Percentiles rank a stretch among this genome's conserved stretches.
Evolutionary conservation across 192 early-diverging fungal genomes (phyloP).

Genomic region (Glomus cerebriforme): DNA sequence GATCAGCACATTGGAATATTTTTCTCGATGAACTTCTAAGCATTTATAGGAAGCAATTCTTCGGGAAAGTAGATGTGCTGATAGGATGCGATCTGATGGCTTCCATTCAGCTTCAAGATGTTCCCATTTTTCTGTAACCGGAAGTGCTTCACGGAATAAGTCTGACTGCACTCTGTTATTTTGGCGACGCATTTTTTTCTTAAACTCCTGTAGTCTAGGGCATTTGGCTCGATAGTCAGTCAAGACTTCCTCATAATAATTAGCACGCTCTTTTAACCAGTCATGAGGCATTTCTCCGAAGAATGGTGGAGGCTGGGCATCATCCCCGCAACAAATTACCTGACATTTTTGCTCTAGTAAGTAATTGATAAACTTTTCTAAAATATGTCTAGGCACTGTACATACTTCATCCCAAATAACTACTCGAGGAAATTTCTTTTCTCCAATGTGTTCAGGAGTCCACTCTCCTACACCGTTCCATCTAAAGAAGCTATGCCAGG

Average conservation of each 20-base stretch:
- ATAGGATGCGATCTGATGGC: slow-evolving; percentile 23
- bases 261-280: slow-evolving; percentile 23
- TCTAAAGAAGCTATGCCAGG: too few species aligned
- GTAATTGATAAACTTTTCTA: slow-evolving; percentile 23
- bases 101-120: slow-evolving; percentile 9
- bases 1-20: slow-evolving; percentile 12
- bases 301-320: slow-evolving; percentile 24
- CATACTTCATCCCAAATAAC: slow-evolving; percentile 24
- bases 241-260: slow-evolving; percentile 27
- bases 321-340: slow-evolving; percentile 24
- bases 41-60: slow-evolving; percentile 27
- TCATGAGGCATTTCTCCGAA: slow-evolving; percentile 20
- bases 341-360: slow-evolving; percentile 28
- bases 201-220: slow-evolving; percentile 17
- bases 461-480: too few species aligned
- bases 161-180: too few species aligned
- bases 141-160: slow-evolving; percentile 9
- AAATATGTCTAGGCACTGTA: slow-evolving; percentile 21
- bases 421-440: slow-evolving; percentile 20
- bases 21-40: slow-evolving; percentile 9
- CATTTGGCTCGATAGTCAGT: slow-evolving; percentile 18
- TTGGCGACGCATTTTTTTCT: slow-evolving; percentile 18
- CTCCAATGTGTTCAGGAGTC: too few species aligned
- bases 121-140: slow-evolving; percentile 23
- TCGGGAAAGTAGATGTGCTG: slow-evolving; percentile 16